These are phyloP conservation scores for Rhodotorula sp. DNA, from an alignment of 1,284 basidiomycete species.

Conservation along the genomic window DNA sequence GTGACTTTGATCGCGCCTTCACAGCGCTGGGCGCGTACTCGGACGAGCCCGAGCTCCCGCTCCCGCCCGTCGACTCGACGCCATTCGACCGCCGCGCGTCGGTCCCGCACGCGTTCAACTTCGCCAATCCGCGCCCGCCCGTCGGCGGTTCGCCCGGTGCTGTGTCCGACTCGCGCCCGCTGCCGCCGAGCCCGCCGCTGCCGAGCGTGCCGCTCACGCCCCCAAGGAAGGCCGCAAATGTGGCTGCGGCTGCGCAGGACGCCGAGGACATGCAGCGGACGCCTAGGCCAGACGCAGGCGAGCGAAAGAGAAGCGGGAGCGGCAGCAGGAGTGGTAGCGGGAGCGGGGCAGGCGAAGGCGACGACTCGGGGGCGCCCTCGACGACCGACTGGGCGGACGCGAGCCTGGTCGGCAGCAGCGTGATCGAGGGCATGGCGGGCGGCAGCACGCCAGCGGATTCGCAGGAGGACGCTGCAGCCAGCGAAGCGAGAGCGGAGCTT, in stretches of 20 bases:
- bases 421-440: background rate
- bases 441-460: too few species aligned
- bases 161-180: background rate
- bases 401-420: background rate
- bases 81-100: too few species aligned
- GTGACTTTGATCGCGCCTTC: background rate
- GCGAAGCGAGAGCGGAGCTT: too few species aligned
- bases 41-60: background rate
- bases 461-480: too few species aligned
- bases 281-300: too few species aligned
- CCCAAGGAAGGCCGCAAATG: background rate
- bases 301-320: too few species aligned
- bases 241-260: background rate
- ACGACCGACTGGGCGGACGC: background rate
- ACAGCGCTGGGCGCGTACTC: background rate
- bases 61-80: too few species aligned
- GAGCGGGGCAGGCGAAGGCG: too few species aligned
- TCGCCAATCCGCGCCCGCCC: background rate
- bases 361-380: background rate
- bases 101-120: background rate
- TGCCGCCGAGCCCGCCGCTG: slow-evolving; percentile 4
- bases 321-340: too few species aligned
- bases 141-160: too few species aligned
- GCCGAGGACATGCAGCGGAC: background rate
- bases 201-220: background rate